These are phyloP conservation scores for Botrytis cinerea DNA, from an alignment of 2,329 filamentous ascomycete genomes.

Conservation along the genomic window DNA sequence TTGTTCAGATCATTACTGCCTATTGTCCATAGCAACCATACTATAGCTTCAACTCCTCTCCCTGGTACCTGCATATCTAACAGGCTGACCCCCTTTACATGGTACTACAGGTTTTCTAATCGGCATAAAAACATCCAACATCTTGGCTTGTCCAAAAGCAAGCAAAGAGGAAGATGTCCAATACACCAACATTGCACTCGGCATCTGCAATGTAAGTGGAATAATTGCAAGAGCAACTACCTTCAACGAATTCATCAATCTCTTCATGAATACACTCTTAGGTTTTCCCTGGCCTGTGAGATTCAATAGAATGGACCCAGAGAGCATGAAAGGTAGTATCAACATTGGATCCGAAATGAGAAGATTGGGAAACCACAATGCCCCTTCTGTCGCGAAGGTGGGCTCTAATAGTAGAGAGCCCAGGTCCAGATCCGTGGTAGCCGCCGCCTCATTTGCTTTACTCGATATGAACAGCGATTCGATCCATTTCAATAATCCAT, in stretches of 20 bases:
- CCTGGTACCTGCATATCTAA: slow-evolving; percentile 13
- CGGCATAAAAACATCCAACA: slow-evolving; percentile 46
- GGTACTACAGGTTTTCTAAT: slow-evolving; percentile 39
- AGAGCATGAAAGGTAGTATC: slow-evolving; percentile 51
- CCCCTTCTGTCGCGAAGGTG: slow-evolving; percentile 55
- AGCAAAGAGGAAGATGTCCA: slow-evolving; percentile 50
- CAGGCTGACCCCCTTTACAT: slow-evolving; percentile 31
- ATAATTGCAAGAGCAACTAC: slow-evolving; percentile 46
- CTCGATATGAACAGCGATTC: slow-evolving; percentile 19
- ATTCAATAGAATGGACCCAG: slow-evolving; percentile 51
- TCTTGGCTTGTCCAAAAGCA: slow-evolving; percentile 45
- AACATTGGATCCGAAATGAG: slow-evolving; percentile 53
- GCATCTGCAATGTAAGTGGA: slow-evolving; percentile 45
- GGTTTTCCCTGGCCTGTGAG: slow-evolving; percentile 38
- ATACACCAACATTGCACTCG: slow-evolving; percentile 50
- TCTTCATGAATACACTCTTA: slow-evolving; percentile 31
- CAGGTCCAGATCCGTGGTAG: not conserved
- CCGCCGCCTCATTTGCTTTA: not conserved
- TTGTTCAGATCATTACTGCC: slow-evolving; percentile 5
- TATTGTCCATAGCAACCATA: slow-evolving; percentile 1
- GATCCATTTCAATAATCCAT: slow-evolving; percentile 46
- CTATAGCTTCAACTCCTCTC: not conserved
- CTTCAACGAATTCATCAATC: slow-evolving; percentile 41
- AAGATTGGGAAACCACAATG: slow-evolving; percentile 62
- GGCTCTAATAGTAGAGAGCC: slow-evolving; percentile 26